Evolutionary conservation across 305 asterid species (phyloP).

Genomic region (Solanum hybrid): DNA sequence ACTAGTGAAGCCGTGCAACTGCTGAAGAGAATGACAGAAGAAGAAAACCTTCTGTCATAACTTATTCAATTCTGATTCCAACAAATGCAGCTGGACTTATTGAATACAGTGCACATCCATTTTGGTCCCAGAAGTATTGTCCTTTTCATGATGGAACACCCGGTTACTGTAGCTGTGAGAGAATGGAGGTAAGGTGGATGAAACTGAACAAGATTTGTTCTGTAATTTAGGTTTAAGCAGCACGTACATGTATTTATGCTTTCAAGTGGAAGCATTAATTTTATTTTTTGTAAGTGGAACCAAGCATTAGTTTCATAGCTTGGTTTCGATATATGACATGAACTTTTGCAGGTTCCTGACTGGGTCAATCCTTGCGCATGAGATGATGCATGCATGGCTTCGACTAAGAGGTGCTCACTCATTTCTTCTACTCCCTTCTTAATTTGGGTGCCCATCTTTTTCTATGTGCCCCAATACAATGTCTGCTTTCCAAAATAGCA

Average conservation of each 20-base stretch:
- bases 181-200: conserved; percentile 65
- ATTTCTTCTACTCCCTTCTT: background rate
- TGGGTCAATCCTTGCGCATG: conserved; percentile 47
- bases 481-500: background rate
- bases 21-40: conserved; percentile 53
- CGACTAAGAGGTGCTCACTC: conserved; percentile 25
- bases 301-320: background rate
- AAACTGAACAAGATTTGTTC: background rate
- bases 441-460: background rate
- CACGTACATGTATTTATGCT: background rate
- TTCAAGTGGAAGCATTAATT: background rate
- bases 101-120: conserved; percentile 91
- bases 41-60: conserved; percentile 46
- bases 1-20: conserved; percentile 44
- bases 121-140: conserved; percentile 97
- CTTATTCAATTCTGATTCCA: conserved; percentile 66
- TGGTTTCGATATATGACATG: background rate
- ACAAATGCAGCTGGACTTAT: conserved; percentile 76
- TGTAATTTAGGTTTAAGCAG: background rate
- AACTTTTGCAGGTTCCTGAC: conserved; percentile 28
- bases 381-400: conserved; percentile 54
- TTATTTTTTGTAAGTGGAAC: background rate
- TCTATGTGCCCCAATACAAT: background rate
- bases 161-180: conserved; percentile 95
- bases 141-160: conserved; percentile 90